Evolutionary conservation across 805 yeast genomes (phyloP).

Genomic region (Ascoidea asiatica): DNA sequence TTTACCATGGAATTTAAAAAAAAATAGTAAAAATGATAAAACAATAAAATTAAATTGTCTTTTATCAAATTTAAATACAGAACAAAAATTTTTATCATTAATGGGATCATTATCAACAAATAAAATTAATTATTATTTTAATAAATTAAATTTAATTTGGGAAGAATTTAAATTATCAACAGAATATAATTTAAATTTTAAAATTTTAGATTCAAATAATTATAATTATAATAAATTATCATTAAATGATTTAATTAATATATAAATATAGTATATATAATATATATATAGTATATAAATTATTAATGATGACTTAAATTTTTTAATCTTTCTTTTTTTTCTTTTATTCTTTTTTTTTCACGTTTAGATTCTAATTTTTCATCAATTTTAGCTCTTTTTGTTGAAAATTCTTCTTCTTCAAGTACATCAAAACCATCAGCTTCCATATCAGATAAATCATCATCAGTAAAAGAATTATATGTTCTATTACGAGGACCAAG

Average conservation of each 20-base stretch:
- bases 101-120: not conserved
- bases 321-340: slow-evolving; percentile 26
- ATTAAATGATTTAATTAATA: too few relatives aligned
- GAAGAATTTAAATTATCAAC: too few relatives aligned
- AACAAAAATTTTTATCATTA: not conserved
- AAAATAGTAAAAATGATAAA: too few relatives aligned
- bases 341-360: slow-evolving; percentile 33
- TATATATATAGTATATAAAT: too few relatives aligned
- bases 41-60: not conserved
- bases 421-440: slow-evolving; percentile 85
- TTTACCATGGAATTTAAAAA: not conserved
- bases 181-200: too few relatives aligned
- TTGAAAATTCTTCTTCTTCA: slow-evolving; percentile 66
- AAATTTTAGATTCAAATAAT: too few relatives aligned
- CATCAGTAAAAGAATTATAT: slow-evolving; percentile 31
- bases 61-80: not conserved
- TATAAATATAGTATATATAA: too few relatives aligned
- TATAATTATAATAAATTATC: too few relatives aligned
- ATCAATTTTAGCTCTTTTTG: slow-evolving; percentile 57
- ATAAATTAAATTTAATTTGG: too few relatives aligned
- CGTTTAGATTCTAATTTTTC: slow-evolving; percentile 59
- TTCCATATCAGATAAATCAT: slow-evolving; percentile 67
- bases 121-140: too few relatives aligned
- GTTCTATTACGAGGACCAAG: slow-evolving; percentile 47
- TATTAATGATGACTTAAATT: too few relatives aligned